Conservation (phyloP, 768 basidiomycete genomes). For the Podaxis rugospora region DNA sequence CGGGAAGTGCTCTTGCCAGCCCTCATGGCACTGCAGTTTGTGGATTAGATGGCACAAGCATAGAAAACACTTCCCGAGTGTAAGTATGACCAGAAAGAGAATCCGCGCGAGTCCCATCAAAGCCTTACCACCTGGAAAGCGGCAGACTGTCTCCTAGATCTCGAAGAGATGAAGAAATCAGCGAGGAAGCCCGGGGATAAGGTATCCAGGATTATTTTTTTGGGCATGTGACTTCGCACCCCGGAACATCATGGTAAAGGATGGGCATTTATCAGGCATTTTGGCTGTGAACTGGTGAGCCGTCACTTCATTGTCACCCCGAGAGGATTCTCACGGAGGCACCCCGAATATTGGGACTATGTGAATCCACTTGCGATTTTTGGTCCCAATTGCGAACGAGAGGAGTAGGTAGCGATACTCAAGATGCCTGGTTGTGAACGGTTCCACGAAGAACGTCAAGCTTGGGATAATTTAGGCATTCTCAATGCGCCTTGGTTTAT, state of each 20-base stretch:
- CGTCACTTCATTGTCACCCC: not conserved
- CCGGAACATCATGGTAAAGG: not conserved
- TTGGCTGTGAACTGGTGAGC: not conserved
- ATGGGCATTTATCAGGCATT: not conserved
- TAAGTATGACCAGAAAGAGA: not conserved
- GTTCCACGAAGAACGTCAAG: too few relatives aligned
- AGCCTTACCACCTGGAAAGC: not conserved
- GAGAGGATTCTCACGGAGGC: not conserved
- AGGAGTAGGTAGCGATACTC: too few relatives aligned
- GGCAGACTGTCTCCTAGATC: not conserved
- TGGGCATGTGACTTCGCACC: not conserved
- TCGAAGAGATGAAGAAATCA: not conserved
- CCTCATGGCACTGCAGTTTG: not conserved
- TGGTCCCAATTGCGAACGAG: not conserved
- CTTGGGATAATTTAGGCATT: too few relatives aligned
- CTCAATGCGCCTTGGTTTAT: too few relatives aligned
- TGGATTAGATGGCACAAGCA: not conserved
- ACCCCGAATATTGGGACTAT: not conserved
- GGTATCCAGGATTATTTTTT: not conserved
- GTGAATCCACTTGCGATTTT: not conserved
- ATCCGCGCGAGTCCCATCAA: not conserved
- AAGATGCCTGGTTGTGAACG: too few relatives aligned
- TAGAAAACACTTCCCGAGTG: not conserved
- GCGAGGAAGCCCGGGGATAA: not conserved
- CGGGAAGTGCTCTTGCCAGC: not conserved